A percentile compares a stretch with the other conserved stretches of the same genome.
Evolutionary conservation across 257 asterid genomes (phyloP).

Genomic region (Solanum clarkiae): DNA sequence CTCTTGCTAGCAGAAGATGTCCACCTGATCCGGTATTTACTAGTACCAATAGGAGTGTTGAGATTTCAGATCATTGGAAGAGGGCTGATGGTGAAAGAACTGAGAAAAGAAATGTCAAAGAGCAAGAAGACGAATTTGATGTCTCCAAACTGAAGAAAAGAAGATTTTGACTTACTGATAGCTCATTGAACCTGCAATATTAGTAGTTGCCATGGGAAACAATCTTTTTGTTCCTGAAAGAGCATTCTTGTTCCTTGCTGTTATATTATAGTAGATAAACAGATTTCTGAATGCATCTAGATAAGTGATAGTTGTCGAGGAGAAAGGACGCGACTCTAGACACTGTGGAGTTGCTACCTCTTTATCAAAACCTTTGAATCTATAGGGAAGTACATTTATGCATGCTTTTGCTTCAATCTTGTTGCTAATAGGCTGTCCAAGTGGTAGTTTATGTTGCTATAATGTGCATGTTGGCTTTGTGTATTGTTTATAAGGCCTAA

Average conservation of each 20-base stretch:
- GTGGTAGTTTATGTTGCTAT: neutral
- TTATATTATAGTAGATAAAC: neutral
- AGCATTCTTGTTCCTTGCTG: too few relatives aligned
- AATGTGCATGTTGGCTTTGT: neutral
- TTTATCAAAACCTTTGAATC: neutral
- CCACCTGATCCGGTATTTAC: slow-evolving; percentile 30
- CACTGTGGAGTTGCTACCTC: neutral
- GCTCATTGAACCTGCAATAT: too few relatives aligned
- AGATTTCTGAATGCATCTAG: neutral
- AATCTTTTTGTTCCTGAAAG: too few relatives aligned
- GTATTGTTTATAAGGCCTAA: neutral
- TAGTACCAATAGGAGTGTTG: slow-evolving; percentile 37
- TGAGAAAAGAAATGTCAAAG: slow-evolving; percentile 56
- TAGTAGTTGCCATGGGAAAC: too few relatives aligned
- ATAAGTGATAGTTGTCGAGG: neutral
- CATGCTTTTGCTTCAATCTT: neutral
- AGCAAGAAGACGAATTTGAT: slow-evolving; percentile 16
- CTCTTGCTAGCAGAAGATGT: slow-evolving; percentile 36
- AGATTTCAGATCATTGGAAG: slow-evolving; percentile 44
- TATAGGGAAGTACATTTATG: neutral
- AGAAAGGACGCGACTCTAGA: neutral
- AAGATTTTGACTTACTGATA: neutral
- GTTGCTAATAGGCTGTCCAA: neutral
- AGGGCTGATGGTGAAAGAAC: slow-evolving; percentile 31
- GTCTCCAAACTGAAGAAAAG: neutral